phyloP scores from a whole-genome alignment of 495 filamentous ascomycete species.

The Talaromyces nanjingensis region DNA sequence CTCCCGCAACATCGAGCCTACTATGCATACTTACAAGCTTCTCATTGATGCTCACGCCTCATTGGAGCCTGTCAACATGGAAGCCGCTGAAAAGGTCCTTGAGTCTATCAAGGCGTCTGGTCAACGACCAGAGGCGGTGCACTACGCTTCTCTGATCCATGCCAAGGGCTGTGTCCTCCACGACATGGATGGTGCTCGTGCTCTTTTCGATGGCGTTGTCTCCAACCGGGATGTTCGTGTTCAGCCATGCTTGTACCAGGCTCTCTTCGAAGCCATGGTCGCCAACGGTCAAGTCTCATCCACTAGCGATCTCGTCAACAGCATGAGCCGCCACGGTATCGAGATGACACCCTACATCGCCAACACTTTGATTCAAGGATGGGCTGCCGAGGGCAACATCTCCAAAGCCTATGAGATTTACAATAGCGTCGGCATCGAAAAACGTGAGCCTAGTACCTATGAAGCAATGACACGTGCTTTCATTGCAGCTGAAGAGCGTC shows the following conservation, averaged over 20 bases:
- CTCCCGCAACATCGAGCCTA: conserved; percentile 77
- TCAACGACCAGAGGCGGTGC: conserved; percentile 77
- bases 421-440: conserved; percentile 59
- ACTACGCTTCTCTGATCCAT: conserved; percentile 92
- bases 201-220: conserved; percentile 74
- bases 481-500: conserved; percentile 71
- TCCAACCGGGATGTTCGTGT: conserved; percentile 54
- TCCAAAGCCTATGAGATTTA: conserved; percentile 73
- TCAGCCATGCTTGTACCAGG: conserved; percentile 88
- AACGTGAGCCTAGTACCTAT: conserved; percentile 96
- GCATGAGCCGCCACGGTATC: conserved; percentile 66
- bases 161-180: conserved; percentile 92
- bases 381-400: conserved; percentile 81
- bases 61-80: conserved; percentile 86
- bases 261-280: conserved; percentile 91
- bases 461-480: conserved; percentile 97
- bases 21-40: conserved; percentile 94
- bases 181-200: conserved; percentile 75
- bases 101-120: conserved; percentile 69
- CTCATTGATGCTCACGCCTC: conserved; percentile 94
- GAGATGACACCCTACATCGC: conserved; percentile 96
- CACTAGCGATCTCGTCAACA: conserved; percentile 62
- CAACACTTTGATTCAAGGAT: conserved; percentile 98
- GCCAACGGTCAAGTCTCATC: conserved; percentile 80
- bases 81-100: conserved; percentile 78